These are phyloP conservation scores for Microcos paniculata DNA, from an alignment of 345 rosid species.

Conservation along the genomic window DNA sequence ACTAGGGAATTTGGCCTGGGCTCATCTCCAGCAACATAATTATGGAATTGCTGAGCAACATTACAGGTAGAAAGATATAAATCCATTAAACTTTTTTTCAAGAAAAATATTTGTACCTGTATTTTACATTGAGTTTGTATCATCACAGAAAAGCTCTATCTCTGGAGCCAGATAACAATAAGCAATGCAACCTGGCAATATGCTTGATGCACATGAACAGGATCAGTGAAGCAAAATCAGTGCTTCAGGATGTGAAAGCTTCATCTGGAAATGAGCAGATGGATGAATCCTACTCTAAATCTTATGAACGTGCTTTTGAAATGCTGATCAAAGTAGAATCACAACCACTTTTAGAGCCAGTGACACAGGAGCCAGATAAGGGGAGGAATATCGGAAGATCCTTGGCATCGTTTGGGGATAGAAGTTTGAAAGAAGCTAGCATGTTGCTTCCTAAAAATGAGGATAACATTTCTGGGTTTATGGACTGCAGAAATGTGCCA, in stretches of 20 bases:
- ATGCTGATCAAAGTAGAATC: slow-evolving; percentile 49
- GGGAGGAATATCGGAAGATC: background rate
- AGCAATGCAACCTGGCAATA: slow-evolving; percentile 70
- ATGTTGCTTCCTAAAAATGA: slow-evolving; percentile 7
- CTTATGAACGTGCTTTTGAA: slow-evolving; percentile 61
- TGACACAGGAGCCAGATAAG: slow-evolving; percentile 7
- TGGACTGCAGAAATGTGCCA: background rate
- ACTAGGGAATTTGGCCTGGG: slow-evolving; percentile 89
- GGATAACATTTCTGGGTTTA: background rate
- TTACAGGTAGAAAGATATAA: slow-evolving; percentile 45
- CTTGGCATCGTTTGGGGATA: slow-evolving; percentile 1
- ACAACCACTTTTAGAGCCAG: slow-evolving; percentile 6
- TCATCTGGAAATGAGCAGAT: slow-evolving; percentile 33
- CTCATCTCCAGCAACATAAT: slow-evolving; percentile 66
- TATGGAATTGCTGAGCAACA: slow-evolving; percentile 72
- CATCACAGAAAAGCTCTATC: slow-evolving; percentile 58
- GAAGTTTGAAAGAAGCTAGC: slow-evolving; percentile 12
- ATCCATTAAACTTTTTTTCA: background rate
- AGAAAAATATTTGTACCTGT: background rate
- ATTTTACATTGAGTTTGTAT: background rate
- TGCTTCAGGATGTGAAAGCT: slow-evolving; percentile 50
- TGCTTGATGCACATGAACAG: slow-evolving; percentile 74
- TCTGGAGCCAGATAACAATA: slow-evolving; percentile 68
- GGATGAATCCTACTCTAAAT: slow-evolving; percentile 63
- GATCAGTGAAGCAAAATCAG: slow-evolving; percentile 61